phyloP scores from a whole-genome alignment of 805 yeast species.

The Pichia nakasei region DNA sequence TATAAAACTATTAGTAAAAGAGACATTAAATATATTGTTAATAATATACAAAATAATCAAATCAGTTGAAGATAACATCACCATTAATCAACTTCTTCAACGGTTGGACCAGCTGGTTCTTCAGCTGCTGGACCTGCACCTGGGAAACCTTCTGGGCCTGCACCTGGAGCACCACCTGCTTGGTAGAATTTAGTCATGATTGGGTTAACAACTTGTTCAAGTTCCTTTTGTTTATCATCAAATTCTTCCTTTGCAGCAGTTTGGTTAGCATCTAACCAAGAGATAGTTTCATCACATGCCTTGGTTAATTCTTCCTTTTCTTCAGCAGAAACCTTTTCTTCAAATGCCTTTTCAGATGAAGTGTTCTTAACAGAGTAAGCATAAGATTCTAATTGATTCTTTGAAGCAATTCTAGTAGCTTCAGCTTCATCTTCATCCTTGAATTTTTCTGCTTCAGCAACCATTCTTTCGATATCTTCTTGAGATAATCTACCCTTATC shows the following conservation, averaged over 20 bases:
- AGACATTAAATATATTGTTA: background rate
- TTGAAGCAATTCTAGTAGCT: conserved; percentile 83
- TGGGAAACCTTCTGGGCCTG: conserved; percentile 41
- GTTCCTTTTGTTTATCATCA: conserved; percentile 89
- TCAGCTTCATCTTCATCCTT: conserved; percentile 56
- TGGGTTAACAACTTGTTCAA: conserved; percentile 92
- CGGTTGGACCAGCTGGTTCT: conserved; percentile 73
- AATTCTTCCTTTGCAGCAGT: conserved; percentile 90
- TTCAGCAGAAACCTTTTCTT: conserved; percentile 56
- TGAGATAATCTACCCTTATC: conserved; percentile 50
- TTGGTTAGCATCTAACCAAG: conserved; percentile 91
- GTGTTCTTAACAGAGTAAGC: conserved; percentile 89
- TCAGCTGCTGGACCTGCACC: conserved; percentile 36
- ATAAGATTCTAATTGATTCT: conserved; percentile 93
- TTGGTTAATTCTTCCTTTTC: conserved; percentile 52
- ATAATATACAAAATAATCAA: background rate
- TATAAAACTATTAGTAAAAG: background rate
- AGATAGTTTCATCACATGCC: conserved; percentile 77
- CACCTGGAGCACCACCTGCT: conserved; percentile 78
- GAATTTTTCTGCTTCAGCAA: conserved; percentile 54
- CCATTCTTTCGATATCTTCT: conserved; percentile 58
- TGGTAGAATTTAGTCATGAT: conserved; percentile 96
- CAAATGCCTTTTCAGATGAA: conserved; percentile 62
- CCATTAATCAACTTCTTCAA: conserved; percentile 67
- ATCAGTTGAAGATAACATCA: background rate